Evolutionary conservation across 2,329 filamentous ascomycete genomes (phyloP).

Genomic region (Samsoniella hepiali): DNA sequence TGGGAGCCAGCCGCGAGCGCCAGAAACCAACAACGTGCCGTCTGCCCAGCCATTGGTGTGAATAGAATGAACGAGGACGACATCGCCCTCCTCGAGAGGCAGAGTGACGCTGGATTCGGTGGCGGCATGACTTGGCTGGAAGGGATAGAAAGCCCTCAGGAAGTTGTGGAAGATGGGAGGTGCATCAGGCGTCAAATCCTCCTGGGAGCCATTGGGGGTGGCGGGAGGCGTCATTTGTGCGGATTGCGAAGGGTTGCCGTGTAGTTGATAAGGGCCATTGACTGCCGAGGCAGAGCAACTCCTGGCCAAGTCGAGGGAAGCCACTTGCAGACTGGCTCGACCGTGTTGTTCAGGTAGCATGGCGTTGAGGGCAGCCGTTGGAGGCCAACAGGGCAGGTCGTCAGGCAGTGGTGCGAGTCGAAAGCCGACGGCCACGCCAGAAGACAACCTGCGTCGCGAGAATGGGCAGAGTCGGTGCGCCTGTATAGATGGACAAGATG

Average conservation of each 20-base stretch:
- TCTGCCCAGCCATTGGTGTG: constrained; percentile 99
- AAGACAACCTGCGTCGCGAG: constrained; percentile 11
- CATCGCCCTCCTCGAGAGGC: constrained; percentile 83
- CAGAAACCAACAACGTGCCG: constrained; percentile 81
- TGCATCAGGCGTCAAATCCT: constrained; percentile 48
- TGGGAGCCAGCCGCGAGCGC: constrained; percentile 88
- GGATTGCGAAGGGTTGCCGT: constrained; percentile 40
- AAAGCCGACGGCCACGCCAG: constrained; percentile 18
- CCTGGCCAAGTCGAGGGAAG: constrained; percentile 55
- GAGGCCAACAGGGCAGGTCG: constrained; percentile 9
- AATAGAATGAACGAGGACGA: constrained; percentile 91
- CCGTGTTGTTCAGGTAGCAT: constrained; percentile 36
- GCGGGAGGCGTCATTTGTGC: constrained; percentile 73
- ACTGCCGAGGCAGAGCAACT: constrained; percentile 27
- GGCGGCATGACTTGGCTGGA: constrained; percentile 73
- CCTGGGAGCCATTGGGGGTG: constrained; percentile 67
- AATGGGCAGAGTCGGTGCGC: neutral
- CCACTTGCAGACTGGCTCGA: constrained; percentile 59
- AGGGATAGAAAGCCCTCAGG: constrained; percentile 88
- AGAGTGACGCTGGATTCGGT: constrained; percentile 86
- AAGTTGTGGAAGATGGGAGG: constrained; percentile 87
- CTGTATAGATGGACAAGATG: neutral
- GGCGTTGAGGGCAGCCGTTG: constrained; percentile 1
- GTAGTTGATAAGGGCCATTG: constrained; percentile 31
- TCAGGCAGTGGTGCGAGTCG: constrained; percentile 18